Percentiles rank a stretch among this genome's conserved stretches.
These are phyloP conservation scores for Tulasnella sp. DNA, from an alignment of 768 basidiomycete genomes.

Conservation along the genomic window DNA sequence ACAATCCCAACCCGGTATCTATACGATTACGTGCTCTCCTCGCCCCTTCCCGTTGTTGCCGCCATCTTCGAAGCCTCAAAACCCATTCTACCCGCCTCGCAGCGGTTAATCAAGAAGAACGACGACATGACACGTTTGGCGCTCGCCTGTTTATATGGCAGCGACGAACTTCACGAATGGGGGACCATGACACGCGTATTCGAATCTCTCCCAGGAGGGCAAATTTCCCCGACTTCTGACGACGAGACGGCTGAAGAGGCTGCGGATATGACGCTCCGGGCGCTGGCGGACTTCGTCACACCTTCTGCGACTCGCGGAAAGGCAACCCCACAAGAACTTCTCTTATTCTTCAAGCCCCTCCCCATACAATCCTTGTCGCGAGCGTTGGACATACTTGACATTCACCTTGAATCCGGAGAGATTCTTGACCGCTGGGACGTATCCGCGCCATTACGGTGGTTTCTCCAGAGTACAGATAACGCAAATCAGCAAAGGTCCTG, in stretches of 20 bases:
- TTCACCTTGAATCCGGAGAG: constrained; percentile 92
- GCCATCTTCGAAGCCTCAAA: constrained; percentile 88
- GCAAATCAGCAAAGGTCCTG: constrained; percentile 68
- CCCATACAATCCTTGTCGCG: constrained; percentile 69
- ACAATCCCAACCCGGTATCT: constrained; percentile 59
- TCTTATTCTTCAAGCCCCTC: constrained; percentile 78
- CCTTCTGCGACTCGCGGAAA: constrained; percentile 60
- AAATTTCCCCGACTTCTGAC: constrained; percentile 47
- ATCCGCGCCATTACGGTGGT: constrained; percentile 81
- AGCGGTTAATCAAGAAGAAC: constrained; percentile 75
- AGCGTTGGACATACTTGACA: constrained; percentile 84
- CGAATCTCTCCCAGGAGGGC: constrained; percentile 95
- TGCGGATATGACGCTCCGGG: constrained; percentile 74
- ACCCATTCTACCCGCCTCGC: constrained; percentile 66
- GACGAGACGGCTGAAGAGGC: constrained; percentile 61
- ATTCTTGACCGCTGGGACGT: constrained; percentile 85
- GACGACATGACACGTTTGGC: constrained; percentile 82
- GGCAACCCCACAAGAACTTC: constrained; percentile 63
- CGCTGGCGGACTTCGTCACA: constrained; percentile 72
- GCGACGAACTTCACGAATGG: constrained; percentile 67
- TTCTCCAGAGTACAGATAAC: constrained; percentile 70
- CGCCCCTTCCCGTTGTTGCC: constrained; percentile 63
- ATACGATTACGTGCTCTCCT: constrained; percentile 65
- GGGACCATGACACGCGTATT: constrained; percentile 85
- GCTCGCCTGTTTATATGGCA: constrained; percentile 84